phyloP scores from a whole-genome alignment of 2,329 filamentous ascomycete species.

The Tolypocladium amazonense region DNA sequence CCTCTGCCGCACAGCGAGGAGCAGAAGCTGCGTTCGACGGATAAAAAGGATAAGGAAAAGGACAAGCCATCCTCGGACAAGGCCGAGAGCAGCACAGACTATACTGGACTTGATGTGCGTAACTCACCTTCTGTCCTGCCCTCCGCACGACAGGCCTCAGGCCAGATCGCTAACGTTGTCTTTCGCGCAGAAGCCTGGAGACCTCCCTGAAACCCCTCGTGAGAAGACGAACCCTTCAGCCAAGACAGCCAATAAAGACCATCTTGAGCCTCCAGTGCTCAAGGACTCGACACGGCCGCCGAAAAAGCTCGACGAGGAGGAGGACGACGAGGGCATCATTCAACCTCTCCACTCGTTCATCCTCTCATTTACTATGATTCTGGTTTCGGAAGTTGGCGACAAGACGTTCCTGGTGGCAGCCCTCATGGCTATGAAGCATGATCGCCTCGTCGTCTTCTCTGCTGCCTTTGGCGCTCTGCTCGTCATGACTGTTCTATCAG shows the following conservation, averaged over 20 bases:
- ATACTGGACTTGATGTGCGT: conserved; percentile 25
- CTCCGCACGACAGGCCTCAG: neutral
- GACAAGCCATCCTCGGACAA: conserved; percentile 31
- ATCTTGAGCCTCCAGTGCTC: conserved; percentile 36
- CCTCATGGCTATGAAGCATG: conserved; percentile 98
- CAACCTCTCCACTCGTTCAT: conserved; percentile 80
- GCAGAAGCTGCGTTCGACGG: conserved; percentile 45
- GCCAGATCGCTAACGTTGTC: conserved; percentile 8
- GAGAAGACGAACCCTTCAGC: conserved; percentile 63
- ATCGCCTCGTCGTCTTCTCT: conserved; percentile 84
- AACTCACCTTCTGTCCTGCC: neutral
- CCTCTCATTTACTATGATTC: conserved; percentile 92
- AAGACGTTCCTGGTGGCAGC: conserved; percentile 97
- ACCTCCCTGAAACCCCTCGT: conserved; percentile 69
- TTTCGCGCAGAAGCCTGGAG: conserved; percentile 57
- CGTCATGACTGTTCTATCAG: conserved; percentile 91
- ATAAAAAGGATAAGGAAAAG: conserved; percentile 29
- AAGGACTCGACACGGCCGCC: conserved; percentile 14
- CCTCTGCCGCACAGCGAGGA: conserved; percentile 74
- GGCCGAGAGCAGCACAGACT: conserved; percentile 20
- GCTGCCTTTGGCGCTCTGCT: conserved; percentile 88
- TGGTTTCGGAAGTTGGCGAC: conserved; percentile 94
- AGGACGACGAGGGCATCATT: conserved; percentile 52
- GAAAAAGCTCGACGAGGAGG: conserved; percentile 18
- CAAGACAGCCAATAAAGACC: conserved; percentile 53